These are phyloP conservation scores for Lachnellula suecica DNA, from an alignment of 2,329 filamentous ascomycete species.

Conservation along the genomic window DNA sequence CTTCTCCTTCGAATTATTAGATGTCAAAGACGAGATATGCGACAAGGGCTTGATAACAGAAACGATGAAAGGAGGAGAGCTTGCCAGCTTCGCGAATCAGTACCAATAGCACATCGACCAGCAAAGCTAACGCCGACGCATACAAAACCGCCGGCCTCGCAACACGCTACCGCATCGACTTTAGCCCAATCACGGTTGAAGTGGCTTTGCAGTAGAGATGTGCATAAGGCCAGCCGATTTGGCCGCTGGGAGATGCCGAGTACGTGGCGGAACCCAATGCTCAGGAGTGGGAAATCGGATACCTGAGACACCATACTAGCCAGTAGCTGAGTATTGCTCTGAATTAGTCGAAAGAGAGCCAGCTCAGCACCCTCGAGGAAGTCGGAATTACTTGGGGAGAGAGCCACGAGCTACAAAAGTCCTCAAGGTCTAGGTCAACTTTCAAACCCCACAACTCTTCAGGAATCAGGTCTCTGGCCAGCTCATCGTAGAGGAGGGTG, in stretches of 20 bases:
- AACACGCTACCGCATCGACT: slow-evolving; percentile 47
- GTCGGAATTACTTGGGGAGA: neutral
- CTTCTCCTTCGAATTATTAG: slow-evolving; percentile 28
- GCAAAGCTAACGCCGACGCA: slow-evolving; percentile 48
- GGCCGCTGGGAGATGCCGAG: slow-evolving; percentile 53
- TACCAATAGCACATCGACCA: slow-evolving; percentile 42
- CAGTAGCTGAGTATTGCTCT: neutral
- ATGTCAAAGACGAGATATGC: slow-evolving; percentile 49
- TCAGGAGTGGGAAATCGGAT: slow-evolving; percentile 49
- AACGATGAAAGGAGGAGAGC: slow-evolving; percentile 54
- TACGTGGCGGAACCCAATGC: slow-evolving; percentile 57
- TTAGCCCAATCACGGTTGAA: slow-evolving; percentile 47
- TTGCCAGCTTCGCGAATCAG: slow-evolving; percentile 57
- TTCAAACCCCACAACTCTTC: neutral
- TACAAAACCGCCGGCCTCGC: slow-evolving; percentile 58
- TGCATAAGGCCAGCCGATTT: slow-evolving; percentile 50
- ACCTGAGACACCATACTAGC: slow-evolving; percentile 47
- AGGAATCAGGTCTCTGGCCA: neutral
- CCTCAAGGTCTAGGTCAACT: neutral
- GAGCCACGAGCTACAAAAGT: neutral
- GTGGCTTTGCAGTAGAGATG: slow-evolving; percentile 45
- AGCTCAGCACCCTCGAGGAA: neutral
- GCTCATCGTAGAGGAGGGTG: slow-evolving; percentile 5
- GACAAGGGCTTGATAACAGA: slow-evolving; percentile 48
- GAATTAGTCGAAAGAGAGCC: neutral